Evolutionary conservation across 345 rosid species (phyloP).

Genomic region (Lagerstroemia speciosa): DNA sequence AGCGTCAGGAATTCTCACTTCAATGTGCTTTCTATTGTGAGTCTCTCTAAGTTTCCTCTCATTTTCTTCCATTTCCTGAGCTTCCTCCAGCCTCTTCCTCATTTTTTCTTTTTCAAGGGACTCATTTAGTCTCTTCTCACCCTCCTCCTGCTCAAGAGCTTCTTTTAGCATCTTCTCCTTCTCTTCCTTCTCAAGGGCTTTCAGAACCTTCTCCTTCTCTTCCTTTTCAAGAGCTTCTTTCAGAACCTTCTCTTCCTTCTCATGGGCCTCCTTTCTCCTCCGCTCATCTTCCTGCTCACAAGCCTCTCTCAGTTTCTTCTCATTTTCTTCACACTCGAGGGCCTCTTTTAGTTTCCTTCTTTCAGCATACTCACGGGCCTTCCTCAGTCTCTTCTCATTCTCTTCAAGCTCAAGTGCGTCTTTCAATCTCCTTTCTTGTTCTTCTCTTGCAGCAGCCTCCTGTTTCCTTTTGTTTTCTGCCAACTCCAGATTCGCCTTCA

Average conservation of each 20-base stretch:
- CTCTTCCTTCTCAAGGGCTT: conserved; percentile 24
- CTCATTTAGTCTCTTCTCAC: conserved; percentile 29
- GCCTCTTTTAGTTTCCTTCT: conserved; percentile 8
- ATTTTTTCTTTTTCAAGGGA: conserved; percentile 25
- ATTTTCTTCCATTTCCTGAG: conserved; percentile 14
- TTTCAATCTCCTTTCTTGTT: not conserved
- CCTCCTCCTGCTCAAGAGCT: conserved; percentile 22
- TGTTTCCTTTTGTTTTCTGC: conserved; percentile 5
- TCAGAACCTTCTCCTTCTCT: conserved; percentile 36
- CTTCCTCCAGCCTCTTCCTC: not conserved
- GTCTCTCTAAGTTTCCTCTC: conserved; percentile 35
- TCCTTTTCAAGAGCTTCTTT: conserved; percentile 22
- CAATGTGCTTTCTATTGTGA: not conserved
- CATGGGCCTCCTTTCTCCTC: conserved; percentile 11
- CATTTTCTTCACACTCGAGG: conserved; percentile 6
- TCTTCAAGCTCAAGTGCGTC: conserved; percentile 7
- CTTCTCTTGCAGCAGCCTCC: conserved; percentile 19
- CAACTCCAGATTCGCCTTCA: not conserved
- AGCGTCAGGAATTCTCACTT: conserved; percentile 17
- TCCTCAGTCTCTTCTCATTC: conserved; percentile 7
- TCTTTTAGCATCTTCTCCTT: not conserved
- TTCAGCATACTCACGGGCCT: conserved; percentile 5
- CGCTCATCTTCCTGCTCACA: conserved; percentile 6
- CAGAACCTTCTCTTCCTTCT: conserved; percentile 33
- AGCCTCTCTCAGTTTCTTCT: conserved; percentile 9